A percentile compares a stretch with the other conserved stretches of the same genome.
phyloP scores from a whole-genome alignment of 163 green algal genomes.

The Scenedesmus sp. region DNA sequence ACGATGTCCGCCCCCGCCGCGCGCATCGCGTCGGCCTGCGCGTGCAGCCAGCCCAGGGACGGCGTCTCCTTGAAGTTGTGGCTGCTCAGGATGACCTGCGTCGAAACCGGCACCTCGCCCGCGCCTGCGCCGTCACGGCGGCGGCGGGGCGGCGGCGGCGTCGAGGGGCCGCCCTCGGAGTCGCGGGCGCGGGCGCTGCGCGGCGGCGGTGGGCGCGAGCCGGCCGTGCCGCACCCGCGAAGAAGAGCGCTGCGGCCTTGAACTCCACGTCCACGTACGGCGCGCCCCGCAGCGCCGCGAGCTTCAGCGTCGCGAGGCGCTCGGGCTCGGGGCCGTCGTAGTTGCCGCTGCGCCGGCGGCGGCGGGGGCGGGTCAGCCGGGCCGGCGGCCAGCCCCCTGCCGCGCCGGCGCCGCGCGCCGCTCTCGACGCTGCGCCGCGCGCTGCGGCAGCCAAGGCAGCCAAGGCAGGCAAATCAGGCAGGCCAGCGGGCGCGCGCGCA shows the following conservation, averaged over 20 bases:
- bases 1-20: slow-evolving; percentile 88
- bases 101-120: slow-evolving; percentile 62
- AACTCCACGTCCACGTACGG: slow-evolving; percentile 95
- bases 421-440: no score
- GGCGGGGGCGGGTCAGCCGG: no score
- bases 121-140: slow-evolving; percentile 39
- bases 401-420: no score
- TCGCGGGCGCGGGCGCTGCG: no score
- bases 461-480: no score
- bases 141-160: no score
- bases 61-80: slow-evolving; percentile 94
- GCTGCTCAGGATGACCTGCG: slow-evolving; percentile 90
- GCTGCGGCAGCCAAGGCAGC: no score
- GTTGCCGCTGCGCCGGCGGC: slow-evolving; percentile 73
- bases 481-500: no score
- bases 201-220: no score
- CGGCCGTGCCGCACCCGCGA: slow-evolving; percentile 75
- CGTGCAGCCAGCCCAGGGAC: slow-evolving; percentile 66
- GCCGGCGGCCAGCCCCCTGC: no score
- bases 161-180: no score
- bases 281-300: slow-evolving; percentile 76
- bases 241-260: slow-evolving; percentile 82
- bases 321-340: slow-evolving; percentile 82
- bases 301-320: slow-evolving; percentile 79
- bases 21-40: slow-evolving; percentile 67